These are phyloP conservation scores for Pseudoneurospora amorphoporcata DNA, from an alignment of 495 filamentous ascomycete genomes.

Conservation along the genomic window DNA sequence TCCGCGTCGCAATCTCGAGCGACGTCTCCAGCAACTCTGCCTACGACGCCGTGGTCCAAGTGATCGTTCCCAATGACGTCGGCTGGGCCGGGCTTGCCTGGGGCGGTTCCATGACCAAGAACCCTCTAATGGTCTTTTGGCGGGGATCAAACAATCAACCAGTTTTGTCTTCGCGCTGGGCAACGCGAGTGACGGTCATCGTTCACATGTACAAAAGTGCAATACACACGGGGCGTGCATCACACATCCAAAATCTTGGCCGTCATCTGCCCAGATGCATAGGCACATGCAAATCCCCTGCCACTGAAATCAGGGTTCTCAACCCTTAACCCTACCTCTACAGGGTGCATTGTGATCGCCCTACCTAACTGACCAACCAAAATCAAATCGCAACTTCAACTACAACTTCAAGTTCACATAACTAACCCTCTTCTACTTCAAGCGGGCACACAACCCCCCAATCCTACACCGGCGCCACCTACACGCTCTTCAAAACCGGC, in stretches of 20 bases:
- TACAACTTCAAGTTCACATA: no score
- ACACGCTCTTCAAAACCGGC: constrained; percentile 22
- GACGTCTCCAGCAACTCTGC: constrained; percentile 10
- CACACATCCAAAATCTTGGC: not conserved
- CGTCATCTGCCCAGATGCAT: not conserved
- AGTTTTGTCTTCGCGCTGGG: constrained; percentile 24
- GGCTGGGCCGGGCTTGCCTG: constrained; percentile 36
- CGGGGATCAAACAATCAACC: constrained; percentile 13
- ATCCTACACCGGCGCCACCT: constrained; percentile 18
- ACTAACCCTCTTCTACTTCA: not conserved
- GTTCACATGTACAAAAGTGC: not conserved
- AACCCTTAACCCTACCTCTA: no score
- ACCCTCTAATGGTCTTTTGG: constrained; percentile 32
- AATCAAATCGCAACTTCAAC: not conserved
- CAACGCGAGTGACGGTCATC: constrained; percentile 21
- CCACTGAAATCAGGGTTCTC: no score
- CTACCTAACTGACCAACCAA: no score
- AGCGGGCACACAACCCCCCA: constrained; percentile 26
- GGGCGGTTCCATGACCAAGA: constrained; percentile 31
- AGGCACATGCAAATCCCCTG: not conserved
- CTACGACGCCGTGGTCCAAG: constrained; percentile 34
- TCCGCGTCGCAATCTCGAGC: constrained; percentile 30
- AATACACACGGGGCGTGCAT: no score
- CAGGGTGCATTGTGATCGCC: no score
- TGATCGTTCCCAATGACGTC: constrained; percentile 29